Evolutionary conservation across 2,329 filamentous ascomycete genomes (phyloP), one percentile per base, ranked within the genome.

Genomic region (Neofusicoccum cordaticola): DNA sequence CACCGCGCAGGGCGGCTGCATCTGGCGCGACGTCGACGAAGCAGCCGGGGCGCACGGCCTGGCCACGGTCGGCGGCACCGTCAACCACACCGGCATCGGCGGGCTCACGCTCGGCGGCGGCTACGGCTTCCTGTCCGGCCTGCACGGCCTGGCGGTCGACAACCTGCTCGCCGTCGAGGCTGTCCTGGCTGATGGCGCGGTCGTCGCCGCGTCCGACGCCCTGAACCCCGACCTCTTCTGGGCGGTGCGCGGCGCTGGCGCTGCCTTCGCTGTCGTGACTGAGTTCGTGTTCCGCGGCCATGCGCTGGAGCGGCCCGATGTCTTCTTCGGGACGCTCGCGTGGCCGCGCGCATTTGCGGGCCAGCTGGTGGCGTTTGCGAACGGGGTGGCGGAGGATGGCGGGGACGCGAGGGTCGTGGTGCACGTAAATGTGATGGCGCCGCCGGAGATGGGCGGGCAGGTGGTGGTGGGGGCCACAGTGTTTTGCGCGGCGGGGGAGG

Each of bases 51-150:
- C 80, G 53, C 75, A 85, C 68, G 80, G 80, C 0, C 79, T 88
- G 2, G 86, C 85, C 2, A 85, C 85, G 1, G 84, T 88, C 0
- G 86, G 86, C 8, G 87, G 87, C 2, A 87, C 86, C 0, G 85
- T 88, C 9, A 84, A 84, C 47, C 84, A 88, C 67, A 88, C 86
- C 1, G 86, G 87, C 5, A 83, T 89, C 5, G 86, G 85, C 2
- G 87, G 85, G 0, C 75, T 88, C 13, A 82, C 34, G 39, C 41
- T 58, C 8, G 85, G 85, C 0, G 86, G 86, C 27, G 86, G 86
- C 1, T 86, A 85, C 69, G 85, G 87, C 1, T 82, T 83, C 73
- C 74, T 89, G 15, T 82, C 79, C 31, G 83, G 84, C 0, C 75
- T 77, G 37, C 77, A 85, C 61, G 88, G 88, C 0, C 77, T 88